A percentile compares a stretch with the other conserved stretches of the same genome.
phyloP scores from a whole-genome alignment of 2,329 filamentous ascomycete genomes.

The Xylaria sp. region DNA sequence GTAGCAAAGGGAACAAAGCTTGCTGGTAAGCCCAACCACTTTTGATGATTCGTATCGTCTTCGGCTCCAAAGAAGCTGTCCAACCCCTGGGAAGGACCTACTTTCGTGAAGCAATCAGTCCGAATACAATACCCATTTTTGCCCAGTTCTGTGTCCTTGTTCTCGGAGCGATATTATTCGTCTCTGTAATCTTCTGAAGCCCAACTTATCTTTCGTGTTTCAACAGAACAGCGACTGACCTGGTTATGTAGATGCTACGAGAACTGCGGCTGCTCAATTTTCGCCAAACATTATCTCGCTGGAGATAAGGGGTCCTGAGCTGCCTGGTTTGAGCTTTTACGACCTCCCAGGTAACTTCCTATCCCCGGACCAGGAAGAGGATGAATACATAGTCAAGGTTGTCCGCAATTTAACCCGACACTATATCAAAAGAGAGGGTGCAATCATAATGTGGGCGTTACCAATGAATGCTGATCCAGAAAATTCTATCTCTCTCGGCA shows the following conservation, averaged over 20 bases:
- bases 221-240: constrained; percentile 9
- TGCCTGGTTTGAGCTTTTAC: constrained; percentile 83
- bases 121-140: not conserved
- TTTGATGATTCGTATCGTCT: not conserved
- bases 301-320: constrained; percentile 75
- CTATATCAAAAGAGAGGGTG: constrained; percentile 76
- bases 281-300: constrained; percentile 80
- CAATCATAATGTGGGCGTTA: constrained; percentile 80
- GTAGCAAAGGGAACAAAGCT: constrained; percentile 54
- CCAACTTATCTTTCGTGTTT: not conserved
- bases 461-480: constrained; percentile 83
- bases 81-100: not conserved
- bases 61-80: not conserved
- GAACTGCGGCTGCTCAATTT: constrained; percentile 33
- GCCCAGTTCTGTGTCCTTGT: not conserved
- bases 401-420: constrained; percentile 76
- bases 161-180: not conserved
- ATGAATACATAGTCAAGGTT: constrained; percentile 76
- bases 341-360: constrained; percentile 87
- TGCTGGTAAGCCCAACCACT: constrained; percentile 43
- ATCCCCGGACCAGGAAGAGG: constrained; percentile 70
- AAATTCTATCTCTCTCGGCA: constrained; percentile 75
- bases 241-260: constrained; percentile 49
- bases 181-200: not conserved
- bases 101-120: not conserved